Conservation (phyloP, 148 eudicot genomes). For the Gaultheria prostrata region DNA sequence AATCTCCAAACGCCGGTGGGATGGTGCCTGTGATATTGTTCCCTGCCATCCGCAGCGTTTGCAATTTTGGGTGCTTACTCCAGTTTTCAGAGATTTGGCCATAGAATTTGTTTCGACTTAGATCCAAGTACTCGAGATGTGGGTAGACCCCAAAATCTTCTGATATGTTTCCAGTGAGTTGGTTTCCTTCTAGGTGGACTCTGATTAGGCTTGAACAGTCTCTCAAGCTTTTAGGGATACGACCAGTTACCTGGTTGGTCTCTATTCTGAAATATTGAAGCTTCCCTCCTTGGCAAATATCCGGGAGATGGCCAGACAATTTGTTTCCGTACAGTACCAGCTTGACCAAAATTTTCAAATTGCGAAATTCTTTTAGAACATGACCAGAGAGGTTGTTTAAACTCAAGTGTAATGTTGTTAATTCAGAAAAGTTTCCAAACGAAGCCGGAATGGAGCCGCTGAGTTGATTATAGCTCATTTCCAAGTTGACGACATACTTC, state of each 20-base stretch:
- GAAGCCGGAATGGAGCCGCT: neutral
- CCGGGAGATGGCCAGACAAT: slow-evolving; percentile 29
- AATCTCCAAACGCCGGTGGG: slow-evolving; percentile 31
- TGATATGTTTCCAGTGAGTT: slow-evolving; percentile 22
- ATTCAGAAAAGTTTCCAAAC: neutral
- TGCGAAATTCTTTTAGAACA: slow-evolving; percentile 24
- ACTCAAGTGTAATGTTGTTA: neutral
- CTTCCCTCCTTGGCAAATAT: slow-evolving; percentile 24
- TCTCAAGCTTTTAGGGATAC: slow-evolving; percentile 29
- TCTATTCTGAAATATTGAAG: slow-evolving; percentile 23
- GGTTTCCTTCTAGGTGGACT: slow-evolving; percentile 30
- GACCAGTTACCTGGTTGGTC: slow-evolving; percentile 22
- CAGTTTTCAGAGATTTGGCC: slow-evolving; percentile 24
- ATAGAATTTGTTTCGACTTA: slow-evolving; percentile 27
- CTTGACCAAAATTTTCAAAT: neutral
- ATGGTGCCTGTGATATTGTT: slow-evolving; percentile 9
- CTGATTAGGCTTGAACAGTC: slow-evolving; percentile 21
- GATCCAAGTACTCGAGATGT: slow-evolving; percentile 18
- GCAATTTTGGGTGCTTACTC: slow-evolving; percentile 29
- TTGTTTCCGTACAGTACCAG: slow-evolving; percentile 19
- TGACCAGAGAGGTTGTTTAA: slow-evolving; percentile 36
- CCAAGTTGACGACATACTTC: neutral
- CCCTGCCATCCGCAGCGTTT: slow-evolving; percentile 20
- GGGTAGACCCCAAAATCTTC: slow-evolving; percentile 30
- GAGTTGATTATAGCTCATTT: neutral